A percentile compares a stretch with the other conserved stretches of the same genome.
Evolutionary conservation across 208 protist genomes (phyloP).

Genomic region (Trypanosomatidae sp.): DNA sequence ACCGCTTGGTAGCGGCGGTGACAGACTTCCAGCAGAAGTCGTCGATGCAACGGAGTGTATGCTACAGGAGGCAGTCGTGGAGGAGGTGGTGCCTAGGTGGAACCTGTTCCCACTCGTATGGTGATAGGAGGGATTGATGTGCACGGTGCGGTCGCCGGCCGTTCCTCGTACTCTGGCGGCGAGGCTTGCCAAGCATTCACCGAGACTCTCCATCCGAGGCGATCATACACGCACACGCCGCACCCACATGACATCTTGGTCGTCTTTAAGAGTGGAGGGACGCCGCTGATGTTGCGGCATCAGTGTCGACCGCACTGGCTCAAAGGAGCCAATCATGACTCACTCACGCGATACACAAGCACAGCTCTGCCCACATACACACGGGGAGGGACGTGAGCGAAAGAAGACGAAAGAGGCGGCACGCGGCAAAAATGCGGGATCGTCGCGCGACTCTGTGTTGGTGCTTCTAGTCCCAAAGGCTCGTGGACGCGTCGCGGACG

Average conservation of each 20-base stretch:
- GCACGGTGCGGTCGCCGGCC: neutral
- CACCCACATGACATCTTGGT: neutral
- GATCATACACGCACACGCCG: neutral
- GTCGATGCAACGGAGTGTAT: neutral
- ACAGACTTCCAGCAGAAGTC: neutral
- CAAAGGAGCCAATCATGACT: neutral
- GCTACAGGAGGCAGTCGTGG: neutral
- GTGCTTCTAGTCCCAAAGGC: no score
- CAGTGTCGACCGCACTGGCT: neutral
- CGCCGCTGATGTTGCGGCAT: neutral
- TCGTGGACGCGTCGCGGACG: no score
- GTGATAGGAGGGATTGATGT: slow-evolving; percentile 4
- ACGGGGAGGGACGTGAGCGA: neutral
- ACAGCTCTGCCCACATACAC: neutral
- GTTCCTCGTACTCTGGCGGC: neutral
- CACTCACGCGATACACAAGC: neutral
- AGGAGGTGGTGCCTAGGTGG: slow-evolving; percentile 38
- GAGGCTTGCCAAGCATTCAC: neutral
- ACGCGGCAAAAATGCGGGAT: no score
- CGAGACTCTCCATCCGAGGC: neutral
- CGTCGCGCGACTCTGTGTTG: no score
- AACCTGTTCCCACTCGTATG: slow-evolving; percentile 44
- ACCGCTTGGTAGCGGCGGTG: neutral
- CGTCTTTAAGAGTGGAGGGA: neutral
- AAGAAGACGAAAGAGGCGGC: neutral